Percentiles rank a stretch among this genome's conserved stretches.
phyloP scores from a whole-genome alignment of 306 rosid species.

The Rosa chinensis region DNA sequence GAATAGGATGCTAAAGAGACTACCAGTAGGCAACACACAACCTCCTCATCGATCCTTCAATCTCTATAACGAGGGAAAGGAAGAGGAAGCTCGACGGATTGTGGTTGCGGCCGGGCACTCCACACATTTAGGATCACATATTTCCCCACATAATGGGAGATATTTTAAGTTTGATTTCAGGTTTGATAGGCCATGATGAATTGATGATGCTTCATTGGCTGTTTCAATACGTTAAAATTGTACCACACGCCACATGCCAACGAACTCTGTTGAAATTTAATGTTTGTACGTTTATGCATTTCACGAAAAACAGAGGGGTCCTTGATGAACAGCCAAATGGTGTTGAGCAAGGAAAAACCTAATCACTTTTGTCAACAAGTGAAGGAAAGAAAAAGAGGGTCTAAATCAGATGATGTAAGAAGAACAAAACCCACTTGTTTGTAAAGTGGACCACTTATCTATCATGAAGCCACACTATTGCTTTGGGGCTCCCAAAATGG shows the following conservation, averaged over 20 bases:
- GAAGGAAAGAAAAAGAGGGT: conserved; percentile 11
- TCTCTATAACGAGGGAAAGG: neutral
- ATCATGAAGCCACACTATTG: conserved; percentile 30
- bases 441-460: conserved; percentile 43
- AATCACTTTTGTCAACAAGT: conserved; percentile 11
- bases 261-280: neutral
- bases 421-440: conserved; percentile 21
- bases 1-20: neutral
- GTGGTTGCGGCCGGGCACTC: neutral
- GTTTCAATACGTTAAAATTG: conserved; percentile 5
- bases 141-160: conserved; percentile 14
- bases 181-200: conserved; percentile 1
- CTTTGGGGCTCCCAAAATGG: conserved; percentile 31
- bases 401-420: conserved; percentile 18
- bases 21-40: neutral
- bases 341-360: conserved; percentile 13
- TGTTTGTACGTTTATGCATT: conserved; percentile 2
- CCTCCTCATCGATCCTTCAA: neutral
- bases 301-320: neutral
- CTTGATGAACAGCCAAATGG: conserved; percentile 2
- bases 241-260: conserved; percentile 9
- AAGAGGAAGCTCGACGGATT: neutral
- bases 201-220: conserved; percentile 1
- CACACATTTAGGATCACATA: neutral
- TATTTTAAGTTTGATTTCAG: neutral